Conservation (phyloP, 768 basidiomycete genomes). For the Trametes gibbosa region DNA sequence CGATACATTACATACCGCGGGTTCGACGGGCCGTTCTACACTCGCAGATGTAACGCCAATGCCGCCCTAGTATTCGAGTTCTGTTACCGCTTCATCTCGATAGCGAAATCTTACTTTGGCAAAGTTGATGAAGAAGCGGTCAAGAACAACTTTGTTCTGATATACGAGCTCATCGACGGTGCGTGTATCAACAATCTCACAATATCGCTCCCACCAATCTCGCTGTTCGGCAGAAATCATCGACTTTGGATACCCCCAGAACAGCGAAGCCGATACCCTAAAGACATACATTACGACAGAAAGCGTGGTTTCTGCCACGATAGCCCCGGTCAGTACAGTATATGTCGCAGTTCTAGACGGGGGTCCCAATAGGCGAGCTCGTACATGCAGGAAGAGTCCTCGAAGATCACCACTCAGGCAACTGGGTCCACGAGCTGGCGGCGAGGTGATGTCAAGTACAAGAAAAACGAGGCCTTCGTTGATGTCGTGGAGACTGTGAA, state of each 20-base stretch:
- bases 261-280: constrained; percentile 95
- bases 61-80: constrained; percentile 98
- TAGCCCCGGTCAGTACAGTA: constrained; percentile 63
- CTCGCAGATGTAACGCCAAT: constrained; percentile 84
- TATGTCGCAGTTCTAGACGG: neutral
- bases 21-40: neutral
- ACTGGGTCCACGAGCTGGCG: constrained; percentile 97
- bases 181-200: constrained; percentile 22
- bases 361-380: neutral
- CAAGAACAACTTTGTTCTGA: constrained; percentile 98
- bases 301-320: constrained; percentile 84
- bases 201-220: neutral
- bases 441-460: constrained; percentile 93
- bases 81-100: constrained; percentile 93
- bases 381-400: constrained; percentile 80
- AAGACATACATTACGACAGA: constrained; percentile 99
- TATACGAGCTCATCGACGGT: constrained; percentile 98
- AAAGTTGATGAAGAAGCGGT: constrained; percentile 97
- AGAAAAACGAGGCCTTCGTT: constrained; percentile 99
- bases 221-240: constrained; percentile 68
- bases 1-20: too few relatives aligned
- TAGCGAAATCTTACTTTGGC: constrained; percentile 94
- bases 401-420: constrained; percentile 95
- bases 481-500: constrained; percentile 98
- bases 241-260: constrained; percentile 99